Conservation (phyloP, 164 flowering plant genomes). For the Dillenia suffruticosa region DNA sequence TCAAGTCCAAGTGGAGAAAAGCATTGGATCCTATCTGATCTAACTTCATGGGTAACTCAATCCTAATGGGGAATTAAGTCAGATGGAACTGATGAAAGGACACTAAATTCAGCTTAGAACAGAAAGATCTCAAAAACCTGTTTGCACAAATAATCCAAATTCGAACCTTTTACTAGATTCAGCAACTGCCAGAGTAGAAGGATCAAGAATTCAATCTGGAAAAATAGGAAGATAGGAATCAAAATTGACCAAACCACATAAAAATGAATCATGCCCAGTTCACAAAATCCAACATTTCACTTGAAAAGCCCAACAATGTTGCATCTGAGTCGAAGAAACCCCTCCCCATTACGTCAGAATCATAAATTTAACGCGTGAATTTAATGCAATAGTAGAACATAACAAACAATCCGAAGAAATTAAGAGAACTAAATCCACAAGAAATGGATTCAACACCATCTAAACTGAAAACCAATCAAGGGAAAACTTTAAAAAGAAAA, state of each 20-base stretch:
- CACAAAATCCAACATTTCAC: conserved; percentile 3
- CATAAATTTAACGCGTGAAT: background rate
- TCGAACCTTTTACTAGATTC: too few species aligned
- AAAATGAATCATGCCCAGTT: conserved; percentile 7
- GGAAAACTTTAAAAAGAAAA: background rate
- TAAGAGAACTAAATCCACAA: background rate
- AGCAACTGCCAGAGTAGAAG: too few species aligned
- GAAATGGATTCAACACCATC: background rate
- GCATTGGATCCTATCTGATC: too few species aligned
- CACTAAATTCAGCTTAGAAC: too few species aligned
- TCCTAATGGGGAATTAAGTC: too few species aligned
- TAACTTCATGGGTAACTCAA: too few species aligned
- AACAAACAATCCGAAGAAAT: background rate
- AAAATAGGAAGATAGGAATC: too few species aligned
- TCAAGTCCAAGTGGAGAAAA: too few species aligned
- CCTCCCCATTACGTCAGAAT: background rate
- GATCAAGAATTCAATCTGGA: conserved; percentile 1
- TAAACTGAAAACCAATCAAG: background rate
- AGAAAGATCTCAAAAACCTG: too few species aligned
- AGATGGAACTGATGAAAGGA: too few species aligned
- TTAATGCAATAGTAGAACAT: background rate
- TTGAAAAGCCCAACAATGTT: background rate
- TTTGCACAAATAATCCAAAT: too few species aligned
- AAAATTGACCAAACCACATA: conserved; percentile 1
- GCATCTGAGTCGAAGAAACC: background rate